Evolutionary conservation across 2,329 filamentous ascomycete species (phyloP).

Genomic region (Aureobasidium uvarum): DNA sequence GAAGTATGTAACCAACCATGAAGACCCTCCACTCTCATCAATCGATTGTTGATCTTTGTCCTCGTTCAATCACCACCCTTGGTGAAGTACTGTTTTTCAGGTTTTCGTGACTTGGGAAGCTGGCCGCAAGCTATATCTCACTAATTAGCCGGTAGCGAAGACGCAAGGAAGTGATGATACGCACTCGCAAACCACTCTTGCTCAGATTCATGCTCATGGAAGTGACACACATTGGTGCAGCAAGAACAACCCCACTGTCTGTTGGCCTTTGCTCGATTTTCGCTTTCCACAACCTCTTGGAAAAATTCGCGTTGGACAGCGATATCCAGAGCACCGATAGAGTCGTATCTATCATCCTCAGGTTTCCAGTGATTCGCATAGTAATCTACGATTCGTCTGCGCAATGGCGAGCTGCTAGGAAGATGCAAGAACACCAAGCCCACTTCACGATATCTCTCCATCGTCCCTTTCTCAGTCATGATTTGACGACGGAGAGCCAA

Average conservation of each 20-base stretch:
- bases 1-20: neutral
- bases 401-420: neutral
- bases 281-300: neutral
- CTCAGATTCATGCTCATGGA: constrained; percentile 14
- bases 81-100: neutral
- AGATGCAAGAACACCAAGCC: neutral
- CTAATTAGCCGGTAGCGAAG: neutral
- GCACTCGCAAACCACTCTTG: constrained; percentile 21
- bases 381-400: neutral
- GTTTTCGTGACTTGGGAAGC: neutral
- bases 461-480: neutral
- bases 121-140: neutral
- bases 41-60: neutral
- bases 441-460: constrained; percentile 2
- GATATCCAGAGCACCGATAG: neutral
- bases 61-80: neutral
- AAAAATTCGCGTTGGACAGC: neutral
- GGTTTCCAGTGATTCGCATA: constrained; percentile 11
- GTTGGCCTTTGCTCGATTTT: neutral
- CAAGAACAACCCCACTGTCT: neutral
- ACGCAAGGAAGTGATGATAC: neutral
- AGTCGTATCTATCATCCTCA: neutral
- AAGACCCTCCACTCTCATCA: neutral
- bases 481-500: constrained; percentile 13
- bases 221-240: constrained; percentile 12